Conservation (phyloP, 768 basidiomycete genomes). For the Collybiopsis luxurians region DNA sequence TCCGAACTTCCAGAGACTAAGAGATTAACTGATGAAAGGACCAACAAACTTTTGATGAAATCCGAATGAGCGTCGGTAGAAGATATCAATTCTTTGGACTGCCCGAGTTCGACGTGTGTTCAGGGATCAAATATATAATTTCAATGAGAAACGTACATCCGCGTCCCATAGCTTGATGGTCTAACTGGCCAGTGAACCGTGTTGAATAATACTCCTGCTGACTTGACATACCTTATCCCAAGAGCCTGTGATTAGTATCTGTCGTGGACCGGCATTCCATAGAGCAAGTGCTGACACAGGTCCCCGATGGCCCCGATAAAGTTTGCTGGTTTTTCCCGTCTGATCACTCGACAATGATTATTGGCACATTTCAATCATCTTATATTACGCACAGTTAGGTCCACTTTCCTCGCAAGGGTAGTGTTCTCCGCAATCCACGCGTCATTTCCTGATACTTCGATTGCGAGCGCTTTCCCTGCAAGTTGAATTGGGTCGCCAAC, state of each 20-base stretch:
- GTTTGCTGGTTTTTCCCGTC: conserved; percentile 76
- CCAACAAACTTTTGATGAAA: conserved; percentile 84
- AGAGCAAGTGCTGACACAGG: conserved; percentile 81
- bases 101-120: conserved; percentile 9
- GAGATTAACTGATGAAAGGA: conserved; percentile 62
- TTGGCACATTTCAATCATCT: neutral
- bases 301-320: conserved; percentile 82
- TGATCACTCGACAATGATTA: conserved; percentile 31
- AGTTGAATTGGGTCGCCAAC: conserved; percentile 81
- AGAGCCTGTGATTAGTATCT: conserved; percentile 80
- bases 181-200: conserved; percentile 34
- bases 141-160: conserved; percentile 44
- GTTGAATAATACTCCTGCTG: neutral
- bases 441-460: conserved; percentile 59
- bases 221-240: conserved; percentile 77
- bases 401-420: conserved; percentile 65
- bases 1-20: conserved; percentile 90
- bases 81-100: conserved; percentile 73
- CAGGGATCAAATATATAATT: neutral
- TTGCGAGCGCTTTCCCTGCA: conserved; percentile 67
- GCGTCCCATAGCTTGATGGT: conserved; percentile 87
- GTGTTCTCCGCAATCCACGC: conserved; percentile 93
- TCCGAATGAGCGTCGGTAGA: conserved; percentile 81
- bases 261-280: conserved; percentile 32
- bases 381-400: conserved; percentile 60